Percentiles rank a stretch among this genome's conserved stretches.
phyloP scores from a whole-genome alignment of 2,329 filamentous ascomycete genomes.

The Aspergillus cejpii region DNA sequence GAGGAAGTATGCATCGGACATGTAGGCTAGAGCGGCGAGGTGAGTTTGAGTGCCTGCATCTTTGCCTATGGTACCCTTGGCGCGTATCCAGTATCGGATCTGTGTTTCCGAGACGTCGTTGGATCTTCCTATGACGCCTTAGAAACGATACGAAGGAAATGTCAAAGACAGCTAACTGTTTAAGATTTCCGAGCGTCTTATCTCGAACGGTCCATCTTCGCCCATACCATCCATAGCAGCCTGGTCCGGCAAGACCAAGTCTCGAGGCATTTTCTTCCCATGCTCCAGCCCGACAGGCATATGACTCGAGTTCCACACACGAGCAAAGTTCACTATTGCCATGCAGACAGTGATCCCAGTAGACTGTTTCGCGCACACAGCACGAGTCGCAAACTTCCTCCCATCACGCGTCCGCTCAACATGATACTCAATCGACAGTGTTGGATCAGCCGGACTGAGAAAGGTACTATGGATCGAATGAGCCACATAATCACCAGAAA shows the following conservation, averaged over 20 bases:
- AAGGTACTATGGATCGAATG: slow-evolving; percentile 99
- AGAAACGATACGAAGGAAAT: too few relatives aligned
- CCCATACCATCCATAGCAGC: too few relatives aligned
- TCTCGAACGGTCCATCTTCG: too few relatives aligned
- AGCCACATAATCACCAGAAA: slow-evolving; percentile 68
- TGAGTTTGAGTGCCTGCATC: too few relatives aligned
- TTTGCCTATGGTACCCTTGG: too few relatives aligned
- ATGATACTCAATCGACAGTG: slow-evolving; percentile 88
- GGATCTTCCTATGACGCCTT: too few relatives aligned
- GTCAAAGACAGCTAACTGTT: too few relatives aligned
- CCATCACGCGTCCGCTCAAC: slow-evolving; percentile 91
- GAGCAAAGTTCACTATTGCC: slow-evolving; percentile 82
- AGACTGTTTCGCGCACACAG: slow-evolving; percentile 84
- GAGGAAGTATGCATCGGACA: slow-evolving; percentile 66
- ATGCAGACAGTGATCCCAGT: slow-evolving; percentile 80
- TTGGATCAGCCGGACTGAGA: slow-evolving; percentile 76
- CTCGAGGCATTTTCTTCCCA: slow-evolving; percentile 51
- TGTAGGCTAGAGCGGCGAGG: too few relatives aligned
- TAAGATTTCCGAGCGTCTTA: too few relatives aligned
- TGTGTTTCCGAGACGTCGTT: too few relatives aligned
- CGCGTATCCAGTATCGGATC: too few relatives aligned
- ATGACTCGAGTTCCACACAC: slow-evolving; percentile 49
- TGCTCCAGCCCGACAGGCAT: too few relatives aligned
- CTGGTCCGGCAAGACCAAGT: slow-evolving; percentile 44
- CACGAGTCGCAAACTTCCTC: slow-evolving; percentile 80